Conservation (phyloP, 805 yeast species). For the Cyberlindnera misumaiensis region DNA sequence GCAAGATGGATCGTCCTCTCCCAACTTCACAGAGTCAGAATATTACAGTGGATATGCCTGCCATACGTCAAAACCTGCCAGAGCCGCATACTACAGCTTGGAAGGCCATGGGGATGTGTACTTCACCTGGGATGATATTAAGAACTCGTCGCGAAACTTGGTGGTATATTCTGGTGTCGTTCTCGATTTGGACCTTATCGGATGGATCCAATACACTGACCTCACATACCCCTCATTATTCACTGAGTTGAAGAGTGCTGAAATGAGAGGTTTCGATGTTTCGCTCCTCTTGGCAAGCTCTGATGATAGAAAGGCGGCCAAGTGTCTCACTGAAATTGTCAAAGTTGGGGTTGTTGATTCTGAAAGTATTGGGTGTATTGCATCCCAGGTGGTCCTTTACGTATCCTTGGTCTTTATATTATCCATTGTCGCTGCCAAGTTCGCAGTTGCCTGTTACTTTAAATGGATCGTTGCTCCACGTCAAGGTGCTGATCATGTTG, state of each 20-base stretch:
- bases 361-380: constrained; percentile 89
- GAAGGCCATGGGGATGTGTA: constrained; percentile 66
- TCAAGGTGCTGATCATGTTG: constrained; percentile 72
- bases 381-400: constrained; percentile 76
- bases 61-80: constrained; percentile 68
- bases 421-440: constrained; percentile 70
- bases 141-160: constrained; percentile 61
- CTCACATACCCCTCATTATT: constrained; percentile 69
- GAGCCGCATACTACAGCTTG: constrained; percentile 59
- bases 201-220: constrained; percentile 69
- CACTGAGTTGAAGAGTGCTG: constrained; percentile 49
- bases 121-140: constrained; percentile 86
- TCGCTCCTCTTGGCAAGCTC: constrained; percentile 63
- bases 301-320: constrained; percentile 62
- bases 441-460: constrained; percentile 81
- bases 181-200: constrained; percentile 67
- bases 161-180: constrained; percentile 89
- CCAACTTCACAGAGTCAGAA: constrained; percentile 49
- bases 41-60: constrained; percentile 87
- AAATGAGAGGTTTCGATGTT: constrained; percentile 72
- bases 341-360: constrained; percentile 89
- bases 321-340: constrained; percentile 77
- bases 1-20: constrained; percentile 65
- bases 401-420: constrained; percentile 80
- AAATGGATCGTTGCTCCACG: constrained; percentile 72